Evolutionary conservation across 2,329 filamentous ascomycete species (phyloP).

Genomic region (Rutstroemia sp.): DNA sequence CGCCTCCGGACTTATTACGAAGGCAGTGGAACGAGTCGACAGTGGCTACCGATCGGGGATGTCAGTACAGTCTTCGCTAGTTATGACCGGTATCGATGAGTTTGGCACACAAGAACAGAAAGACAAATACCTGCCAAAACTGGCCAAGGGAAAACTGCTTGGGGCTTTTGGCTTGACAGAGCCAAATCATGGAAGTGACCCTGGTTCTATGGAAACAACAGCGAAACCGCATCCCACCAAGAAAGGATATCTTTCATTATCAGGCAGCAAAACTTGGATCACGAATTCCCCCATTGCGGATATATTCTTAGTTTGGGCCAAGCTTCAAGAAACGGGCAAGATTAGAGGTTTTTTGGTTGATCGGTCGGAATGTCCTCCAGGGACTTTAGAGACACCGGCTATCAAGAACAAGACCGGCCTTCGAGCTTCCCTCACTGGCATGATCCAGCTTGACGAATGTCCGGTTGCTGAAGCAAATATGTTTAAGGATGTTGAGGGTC

Average conservation of each 20-base stretch:
- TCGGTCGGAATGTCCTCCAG: constrained; percentile 73
- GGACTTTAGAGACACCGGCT: constrained; percentile 82
- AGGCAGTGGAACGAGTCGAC: constrained; percentile 84
- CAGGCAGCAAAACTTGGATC: constrained; percentile 89
- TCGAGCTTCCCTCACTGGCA: constrained; percentile 87
- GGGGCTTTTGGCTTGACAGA: constrained; percentile 88
- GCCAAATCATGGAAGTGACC: constrained; percentile 88
- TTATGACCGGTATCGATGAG: constrained; percentile 86
- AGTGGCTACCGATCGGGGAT: constrained; percentile 88
- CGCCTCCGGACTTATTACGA: constrained; percentile 81
- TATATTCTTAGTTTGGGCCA: constrained; percentile 84
- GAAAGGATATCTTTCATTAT: constrained; percentile 72
- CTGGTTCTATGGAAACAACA: constrained; percentile 81
- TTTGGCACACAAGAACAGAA: constrained; percentile 84
- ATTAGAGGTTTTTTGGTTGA: constrained; percentile 91
- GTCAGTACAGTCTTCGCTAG: constrained; percentile 88
- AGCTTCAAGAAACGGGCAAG: constrained; percentile 83
- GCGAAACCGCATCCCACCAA: constrained; percentile 81
- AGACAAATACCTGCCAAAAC: constrained; percentile 69
- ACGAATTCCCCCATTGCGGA: constrained; percentile 90
- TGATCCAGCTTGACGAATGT: constrained; percentile 92
- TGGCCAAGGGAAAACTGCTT: constrained; percentile 76
- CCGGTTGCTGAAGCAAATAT: constrained; percentile 88
- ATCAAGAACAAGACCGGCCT: constrained; percentile 96
- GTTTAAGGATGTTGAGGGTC: constrained; percentile 83